A percentile compares a stretch with the other conserved stretches of the same genome.
These are phyloP conservation scores for Thuja plicata DNA, from an alignment of 83 land plant genomes.

Conservation along the genomic window DNA sequence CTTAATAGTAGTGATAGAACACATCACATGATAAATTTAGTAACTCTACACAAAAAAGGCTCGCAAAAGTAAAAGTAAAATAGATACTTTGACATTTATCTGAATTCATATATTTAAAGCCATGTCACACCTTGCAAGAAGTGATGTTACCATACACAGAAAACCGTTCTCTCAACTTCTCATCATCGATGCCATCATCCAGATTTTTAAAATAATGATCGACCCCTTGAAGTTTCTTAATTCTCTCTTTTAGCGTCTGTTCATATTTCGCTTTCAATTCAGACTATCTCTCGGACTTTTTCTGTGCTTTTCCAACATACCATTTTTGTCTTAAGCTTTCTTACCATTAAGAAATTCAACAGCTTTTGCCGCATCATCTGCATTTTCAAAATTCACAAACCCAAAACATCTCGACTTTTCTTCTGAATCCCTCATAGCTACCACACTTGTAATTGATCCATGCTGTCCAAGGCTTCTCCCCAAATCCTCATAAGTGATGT, in stretches of 20 bases:
- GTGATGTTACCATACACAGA: constrained; percentile 38
- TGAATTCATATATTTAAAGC: neutral
- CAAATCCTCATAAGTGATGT: constrained; percentile 47
- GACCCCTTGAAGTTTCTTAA: constrained; percentile 46
- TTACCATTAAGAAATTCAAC: constrained; percentile 40
- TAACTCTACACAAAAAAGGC: too few species aligned
- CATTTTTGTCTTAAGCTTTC: constrained; percentile 42
- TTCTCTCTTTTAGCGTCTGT: constrained; percentile 35
- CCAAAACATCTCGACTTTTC: constrained; percentile 53
- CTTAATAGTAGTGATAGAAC: neutral
- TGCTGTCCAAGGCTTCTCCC: constrained; percentile 28
- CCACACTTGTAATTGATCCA: constrained; percentile 51
- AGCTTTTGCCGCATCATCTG: constrained; percentile 52
- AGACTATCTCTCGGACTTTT: too few species aligned
- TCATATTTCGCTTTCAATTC: constrained; percentile 44
- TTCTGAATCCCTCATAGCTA: constrained; percentile 53
- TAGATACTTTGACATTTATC: too few species aligned
- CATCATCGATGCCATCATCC: constrained; percentile 48
- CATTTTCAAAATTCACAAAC: constrained; percentile 51
- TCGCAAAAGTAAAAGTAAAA: too few species aligned
- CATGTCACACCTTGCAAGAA: constrained; percentile 35
- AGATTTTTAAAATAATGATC: constrained; percentile 48
- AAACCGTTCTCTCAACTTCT: constrained; percentile 42
- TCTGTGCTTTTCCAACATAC: too few species aligned
- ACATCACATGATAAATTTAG: neutral